Base-by-base conservation (phyloP, 352 stramenopile species). In the Phytophthora fragariaefolia region DNA sequence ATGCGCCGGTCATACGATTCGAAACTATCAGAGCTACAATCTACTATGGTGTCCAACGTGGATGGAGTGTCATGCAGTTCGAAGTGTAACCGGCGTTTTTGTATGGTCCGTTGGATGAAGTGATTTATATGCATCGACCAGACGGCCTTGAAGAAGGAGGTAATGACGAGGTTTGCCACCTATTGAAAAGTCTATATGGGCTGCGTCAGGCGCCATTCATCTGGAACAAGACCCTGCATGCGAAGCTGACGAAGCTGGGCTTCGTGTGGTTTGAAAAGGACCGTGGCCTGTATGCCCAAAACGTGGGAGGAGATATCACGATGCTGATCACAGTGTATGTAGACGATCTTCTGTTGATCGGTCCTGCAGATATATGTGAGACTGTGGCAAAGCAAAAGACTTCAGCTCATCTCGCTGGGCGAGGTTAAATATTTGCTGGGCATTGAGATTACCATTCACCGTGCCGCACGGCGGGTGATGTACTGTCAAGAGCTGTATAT, bases 1-100 rank as follows among this genome's bases (percentile, higher is more conserved):
- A 62, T 49, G 43, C 58, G 23, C 51, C 63, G 1, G 36, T 73
- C 6, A 63, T 74, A 8, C 26, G 61, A 4, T 64, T 74, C 4
- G 60, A 66, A 8, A 64, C 49, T 1, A 71, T 74, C 8, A 24
- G 49, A 17, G 34, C 47, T 10, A 61, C 61, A 2, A 57, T 74
- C 9, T 67, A 64, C 38, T 64, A 63, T 20, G 55, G 42, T 4
- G 6, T 67, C 3, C 54, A 61, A 23, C 15, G 26, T 6, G 32
- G 27, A 0, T 71, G 32, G 61, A 2, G n/a, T 2, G 43, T 61
- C 1, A 26, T 70, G 17, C 45, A 71, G 28, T 67, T 52, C 12
- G 61, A 67, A 3, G 55, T 71, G 2, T 57, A 61, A 18, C 71
- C 55, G 22, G 61, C 55, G 1, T 67, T 67, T 22, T 28, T 67